Conservation (phyloP, 768 basidiomycete species). For the Pleurotus tuber-regium region DNA sequence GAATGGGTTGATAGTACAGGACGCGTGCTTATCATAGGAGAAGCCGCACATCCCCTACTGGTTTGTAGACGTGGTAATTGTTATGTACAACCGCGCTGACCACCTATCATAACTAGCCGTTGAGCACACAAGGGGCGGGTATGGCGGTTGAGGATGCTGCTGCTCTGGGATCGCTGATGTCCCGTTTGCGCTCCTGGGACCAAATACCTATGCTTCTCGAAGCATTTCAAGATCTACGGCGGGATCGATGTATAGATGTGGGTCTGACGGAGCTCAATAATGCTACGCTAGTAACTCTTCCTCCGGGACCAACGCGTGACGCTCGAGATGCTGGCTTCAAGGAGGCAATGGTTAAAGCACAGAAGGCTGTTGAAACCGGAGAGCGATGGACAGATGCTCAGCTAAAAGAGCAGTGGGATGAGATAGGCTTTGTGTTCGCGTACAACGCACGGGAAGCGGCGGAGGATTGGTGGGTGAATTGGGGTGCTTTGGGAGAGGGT, state of each 20-base stretch:
- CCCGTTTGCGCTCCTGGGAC: slow-evolving; percentile 37
- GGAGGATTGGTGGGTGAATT: slow-evolving; percentile 60
- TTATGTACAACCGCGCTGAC: no score
- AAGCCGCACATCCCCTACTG: slow-evolving; percentile 54
- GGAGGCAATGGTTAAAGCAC: slow-evolving; percentile 17
- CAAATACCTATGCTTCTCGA: slow-evolving; percentile 47
- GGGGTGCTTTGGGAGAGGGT: slow-evolving; percentile 41
- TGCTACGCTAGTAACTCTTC: slow-evolving; percentile 37
- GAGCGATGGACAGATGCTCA: slow-evolving; percentile 38
- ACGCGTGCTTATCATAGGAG: slow-evolving; percentile 46
- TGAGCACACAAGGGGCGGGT: slow-evolving; percentile 42
- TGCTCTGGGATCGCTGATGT: slow-evolving; percentile 52
- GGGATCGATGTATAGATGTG: slow-evolving; percentile 41
- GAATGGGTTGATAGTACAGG: slow-evolving; percentile 51
- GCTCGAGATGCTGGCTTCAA: slow-evolving; percentile 39
- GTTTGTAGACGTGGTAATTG: slow-evolving; percentile 38
- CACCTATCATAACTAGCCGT: slow-evolving; percentile 44
- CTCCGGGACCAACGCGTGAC: slow-evolving; percentile 38
- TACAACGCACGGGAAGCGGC: slow-evolving; percentile 52
- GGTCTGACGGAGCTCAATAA: slow-evolving; percentile 42
- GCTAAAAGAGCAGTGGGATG: slow-evolving; percentile 45
- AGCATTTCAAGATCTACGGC: slow-evolving; percentile 52
- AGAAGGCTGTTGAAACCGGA: not conserved
- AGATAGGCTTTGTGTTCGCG: slow-evolving; percentile 43
- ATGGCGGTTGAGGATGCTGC: slow-evolving; percentile 57